Conservation (phyloP, 495 filamentous ascomycete genomes). For the Penicillium odoratum region DNA sequence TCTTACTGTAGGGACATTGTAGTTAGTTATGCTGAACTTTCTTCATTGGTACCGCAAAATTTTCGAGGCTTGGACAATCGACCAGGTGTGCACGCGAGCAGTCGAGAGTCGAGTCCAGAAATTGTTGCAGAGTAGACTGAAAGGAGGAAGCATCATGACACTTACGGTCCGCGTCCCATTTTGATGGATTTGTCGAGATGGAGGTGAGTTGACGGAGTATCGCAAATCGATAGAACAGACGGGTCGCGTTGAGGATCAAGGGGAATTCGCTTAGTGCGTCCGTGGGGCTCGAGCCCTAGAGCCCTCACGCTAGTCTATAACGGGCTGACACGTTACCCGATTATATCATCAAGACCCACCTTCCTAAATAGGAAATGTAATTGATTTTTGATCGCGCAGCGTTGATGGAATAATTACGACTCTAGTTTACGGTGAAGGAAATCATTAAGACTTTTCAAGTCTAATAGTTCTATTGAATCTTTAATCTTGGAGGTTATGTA, state of each 20-base stretch:
- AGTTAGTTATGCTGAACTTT: constrained; percentile 31
- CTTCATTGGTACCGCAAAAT: constrained; percentile 13
- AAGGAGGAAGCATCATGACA: constrained; percentile 20
- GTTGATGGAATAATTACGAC: too few species aligned
- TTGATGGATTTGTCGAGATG: constrained; percentile 49
- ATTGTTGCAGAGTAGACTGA: constrained; percentile 2
- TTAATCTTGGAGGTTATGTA: constrained; percentile 3
- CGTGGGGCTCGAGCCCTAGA: constrained; percentile 37
- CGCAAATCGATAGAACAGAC: constrained; percentile 26
- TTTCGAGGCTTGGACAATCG: constrained; percentile 6
- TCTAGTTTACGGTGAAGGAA: not conserved
- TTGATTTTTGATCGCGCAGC: not conserved
- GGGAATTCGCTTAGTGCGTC: constrained; percentile 42
- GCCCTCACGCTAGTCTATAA: constrained; percentile 26
- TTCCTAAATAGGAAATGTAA: constrained; percentile 10
- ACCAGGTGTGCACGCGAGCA: not conserved
- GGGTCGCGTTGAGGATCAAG: constrained; percentile 28
- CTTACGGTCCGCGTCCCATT: constrained; percentile 72
- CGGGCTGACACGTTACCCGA: constrained; percentile 1
- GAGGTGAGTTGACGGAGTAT: constrained; percentile 45
- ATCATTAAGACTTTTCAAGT: not conserved
- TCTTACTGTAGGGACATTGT: constrained; percentile 67
- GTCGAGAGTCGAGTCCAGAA: constrained; percentile 4
- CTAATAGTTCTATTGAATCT: constrained; percentile 5
- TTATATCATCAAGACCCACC: constrained; percentile 15